These are phyloP conservation scores for Elongisporangium anandrum DNA, from an alignment of 352 stramenopile genomes.

Conservation along the genomic window DNA sequence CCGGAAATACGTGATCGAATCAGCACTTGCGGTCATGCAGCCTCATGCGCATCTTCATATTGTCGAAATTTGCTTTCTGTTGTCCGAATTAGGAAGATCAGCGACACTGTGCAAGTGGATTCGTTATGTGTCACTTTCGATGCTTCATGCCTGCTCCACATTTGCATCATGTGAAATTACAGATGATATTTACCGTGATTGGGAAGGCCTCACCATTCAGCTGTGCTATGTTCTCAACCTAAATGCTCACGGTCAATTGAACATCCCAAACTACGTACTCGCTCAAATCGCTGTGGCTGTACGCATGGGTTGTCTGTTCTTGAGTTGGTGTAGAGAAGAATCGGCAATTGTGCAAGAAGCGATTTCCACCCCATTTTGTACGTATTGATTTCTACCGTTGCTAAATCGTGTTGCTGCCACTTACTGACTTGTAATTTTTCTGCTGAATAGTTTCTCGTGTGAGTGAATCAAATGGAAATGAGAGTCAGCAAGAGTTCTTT, in stretches of 20 bases:
- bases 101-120: conserved; percentile 74
- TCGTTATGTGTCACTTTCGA: conserved; percentile 71
- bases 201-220: conserved; percentile 79
- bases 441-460: background rate
- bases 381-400: conserved; percentile 5
- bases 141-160: conserved; percentile 75
- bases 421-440: background rate
- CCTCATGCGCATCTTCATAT: conserved; percentile 81
- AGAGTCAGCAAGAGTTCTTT: background rate
- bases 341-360: conserved; percentile 61
- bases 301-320: conserved; percentile 66
- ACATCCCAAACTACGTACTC: conserved; percentile 42
- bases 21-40: conserved; percentile 71
- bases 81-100: conserved; percentile 51
- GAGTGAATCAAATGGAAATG: background rate
- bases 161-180: conserved; percentile 75
- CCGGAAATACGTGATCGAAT: conserved; percentile 73
- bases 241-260: conserved; percentile 50
- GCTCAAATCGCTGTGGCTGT: conserved; percentile 63
- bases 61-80: conserved; percentile 74
- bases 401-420: background rate
- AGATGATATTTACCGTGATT: conserved; percentile 77
- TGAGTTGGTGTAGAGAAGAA: conserved; percentile 66
- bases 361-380: conserved; percentile 56
- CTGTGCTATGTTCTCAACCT: conserved; percentile 75